These are phyloP conservation scores for Epicoccum sorghinum DNA, from an alignment of 2,329 filamentous ascomycete genomes.

Conservation along the genomic window DNA sequence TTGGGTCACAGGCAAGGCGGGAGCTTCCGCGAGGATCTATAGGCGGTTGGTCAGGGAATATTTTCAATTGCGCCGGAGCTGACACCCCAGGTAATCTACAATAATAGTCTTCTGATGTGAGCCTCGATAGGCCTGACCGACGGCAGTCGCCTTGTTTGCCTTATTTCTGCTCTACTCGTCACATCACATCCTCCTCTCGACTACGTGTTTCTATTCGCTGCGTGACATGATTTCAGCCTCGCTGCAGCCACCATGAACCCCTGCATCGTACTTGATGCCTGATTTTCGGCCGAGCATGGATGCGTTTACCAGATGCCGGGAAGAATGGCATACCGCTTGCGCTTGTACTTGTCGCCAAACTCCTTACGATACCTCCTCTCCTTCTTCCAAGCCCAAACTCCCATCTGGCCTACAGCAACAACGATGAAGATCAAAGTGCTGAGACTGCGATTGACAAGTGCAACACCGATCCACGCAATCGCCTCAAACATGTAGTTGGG, in stretches of 20 bases:
- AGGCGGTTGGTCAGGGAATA: constrained; percentile 5
- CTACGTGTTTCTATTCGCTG: neutral
- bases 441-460: constrained; percentile 79
- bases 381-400: constrained; percentile 86
- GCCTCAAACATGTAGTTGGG: constrained; percentile 97
- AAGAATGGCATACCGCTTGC: constrained; percentile 84
- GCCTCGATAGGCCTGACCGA: constrained; percentile 5
- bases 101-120: neutral
- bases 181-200: neutral
- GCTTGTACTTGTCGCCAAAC: constrained; percentile 93
- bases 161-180: neutral
- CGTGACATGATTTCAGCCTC: constrained; percentile 3
- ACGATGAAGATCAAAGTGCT: constrained; percentile 77
- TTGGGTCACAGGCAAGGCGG: neutral
- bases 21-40: neutral
- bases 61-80: constrained; percentile 2
- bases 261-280: constrained; percentile 9
- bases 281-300: constrained; percentile 2
- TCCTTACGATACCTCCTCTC: constrained; percentile 88
- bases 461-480: constrained; percentile 83
- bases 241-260: neutral
- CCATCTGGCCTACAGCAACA: constrained; percentile 80
- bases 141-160: neutral
- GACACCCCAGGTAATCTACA: constrained; percentile 2
- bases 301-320: constrained; percentile 70